These are phyloP conservation scores for Lasiodiplodia hormozganensis DNA, from an alignment of 2,329 filamentous ascomycete genomes.

Conservation along the genomic window DNA sequence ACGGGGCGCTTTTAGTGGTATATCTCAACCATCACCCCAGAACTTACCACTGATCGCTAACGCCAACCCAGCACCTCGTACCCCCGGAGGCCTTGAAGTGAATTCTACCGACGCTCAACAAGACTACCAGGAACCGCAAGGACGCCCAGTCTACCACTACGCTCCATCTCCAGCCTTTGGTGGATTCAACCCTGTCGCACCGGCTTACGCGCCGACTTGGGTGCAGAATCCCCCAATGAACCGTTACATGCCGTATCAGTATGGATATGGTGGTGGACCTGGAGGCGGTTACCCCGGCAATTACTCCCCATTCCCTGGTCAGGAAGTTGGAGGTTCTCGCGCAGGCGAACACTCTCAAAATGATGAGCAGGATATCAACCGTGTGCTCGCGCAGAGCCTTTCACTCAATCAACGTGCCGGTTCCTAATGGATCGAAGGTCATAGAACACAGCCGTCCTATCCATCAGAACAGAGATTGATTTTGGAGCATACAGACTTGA, in stretches of 20 bases:
- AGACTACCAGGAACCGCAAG: constrained; percentile 11
- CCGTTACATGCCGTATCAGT: constrained; percentile 24
- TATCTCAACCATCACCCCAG: background rate
- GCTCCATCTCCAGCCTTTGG: constrained; percentile 20
- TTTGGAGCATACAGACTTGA: background rate
- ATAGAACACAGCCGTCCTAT: background rate
- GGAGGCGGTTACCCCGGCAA: constrained; percentile 23
- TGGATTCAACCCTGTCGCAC: constrained; percentile 27
- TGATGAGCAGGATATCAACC: constrained; percentile 17
- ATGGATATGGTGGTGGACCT: constrained; percentile 9
- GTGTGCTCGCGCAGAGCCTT: constrained; percentile 6
- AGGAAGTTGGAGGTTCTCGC: constrained; percentile 5
- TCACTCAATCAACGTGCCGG: constrained; percentile 21
- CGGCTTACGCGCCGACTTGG: constrained; percentile 26
- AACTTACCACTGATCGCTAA: background rate
- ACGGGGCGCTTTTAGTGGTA: constrained; percentile 27
- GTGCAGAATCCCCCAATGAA: constrained; percentile 23
- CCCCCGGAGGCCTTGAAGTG: constrained; percentile 19
- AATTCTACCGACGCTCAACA: constrained; percentile 13
- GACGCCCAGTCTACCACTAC: constrained; percentile 20
- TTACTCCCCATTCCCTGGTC: constrained; percentile 13
- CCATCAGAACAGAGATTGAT: constrained; percentile 10
- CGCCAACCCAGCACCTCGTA: constrained; percentile 18
- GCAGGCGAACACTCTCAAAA: constrained; percentile 6
- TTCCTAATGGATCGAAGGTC: constrained; percentile 5